Conservation (phyloP, 176 grass and related monocot species). For the Carex cristatella region DNA sequence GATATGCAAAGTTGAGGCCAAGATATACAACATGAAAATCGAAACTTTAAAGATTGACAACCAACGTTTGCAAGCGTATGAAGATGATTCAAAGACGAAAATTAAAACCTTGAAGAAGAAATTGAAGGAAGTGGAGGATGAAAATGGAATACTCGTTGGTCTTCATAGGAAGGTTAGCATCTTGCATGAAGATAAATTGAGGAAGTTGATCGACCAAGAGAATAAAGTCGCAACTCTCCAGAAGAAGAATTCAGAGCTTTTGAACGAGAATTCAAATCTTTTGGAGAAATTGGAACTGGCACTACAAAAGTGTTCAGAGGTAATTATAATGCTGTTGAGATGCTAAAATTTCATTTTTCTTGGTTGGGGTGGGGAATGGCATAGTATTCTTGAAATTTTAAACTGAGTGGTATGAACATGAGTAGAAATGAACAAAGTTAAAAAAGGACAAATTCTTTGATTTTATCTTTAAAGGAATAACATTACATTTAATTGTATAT, state of each 20-base stretch:
- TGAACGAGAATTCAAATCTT: background rate
- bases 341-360: background rate
- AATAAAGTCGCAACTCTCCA: slow-evolving; percentile 5
- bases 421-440: background rate
- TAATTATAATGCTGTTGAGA: background rate
- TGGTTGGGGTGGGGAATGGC: no score
- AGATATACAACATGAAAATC: slow-evolving; percentile 16
- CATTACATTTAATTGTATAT: background rate
- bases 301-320: background rate
- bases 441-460: background rate
- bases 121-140: slow-evolving; percentile 24
- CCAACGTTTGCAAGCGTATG: slow-evolving; percentile 6
- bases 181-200: slow-evolving; percentile 27
- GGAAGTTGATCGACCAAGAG: slow-evolving; percentile 17
- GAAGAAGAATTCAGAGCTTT: slow-evolving; percentile 19
- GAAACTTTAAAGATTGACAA: slow-evolving; percentile 26
- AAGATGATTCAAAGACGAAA: slow-evolving; percentile 13
- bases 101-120: slow-evolving; percentile 24
- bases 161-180: slow-evolving; percentile 21
- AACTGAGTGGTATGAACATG: background rate
- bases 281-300: slow-evolving; percentile 20
- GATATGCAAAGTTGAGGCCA: slow-evolving; percentile 13
- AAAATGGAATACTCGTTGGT: slow-evolving; percentile 18
- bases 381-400: background rate
- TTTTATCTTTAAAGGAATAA: background rate